Base-by-base conservation (phyloP, 2,329 filamentous ascomycete genomes). In the Zarea fungicola region DNA sequence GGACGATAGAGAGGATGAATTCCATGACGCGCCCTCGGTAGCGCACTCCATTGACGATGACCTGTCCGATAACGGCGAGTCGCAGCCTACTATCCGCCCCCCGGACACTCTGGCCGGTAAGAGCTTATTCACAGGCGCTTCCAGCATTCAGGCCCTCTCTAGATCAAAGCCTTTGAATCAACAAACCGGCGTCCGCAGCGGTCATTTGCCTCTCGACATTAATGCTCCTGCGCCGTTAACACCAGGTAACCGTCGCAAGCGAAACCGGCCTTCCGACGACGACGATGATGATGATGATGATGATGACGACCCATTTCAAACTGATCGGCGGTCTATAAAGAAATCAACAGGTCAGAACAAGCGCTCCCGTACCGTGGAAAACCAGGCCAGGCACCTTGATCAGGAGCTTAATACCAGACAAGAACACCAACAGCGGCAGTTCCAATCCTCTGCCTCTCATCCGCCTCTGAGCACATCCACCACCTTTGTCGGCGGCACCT, bases 281-380 rank as follows among this genome's bases (percentile, higher is more conserved):
- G 51, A 56, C 4, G 47, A 53, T 7, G 52, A 50, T 10, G 55
- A 54, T 3, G 55, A 54, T 5, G 55, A 59, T 2, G 58, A 64
- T 0, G 55, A 56, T 3, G 59, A 58, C 6, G 57, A 59, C 28
- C 7, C 16, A 1, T 67, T 66, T 48, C 57, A 67, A 42, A 59
- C 54, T 4, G 63, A 65, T 29, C 48, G 40, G 13, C 60, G 65
- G 9, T 14, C 6, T n/a, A 16, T 46, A 47, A 23, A 54, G 39
- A 16, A 25, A 13, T 8, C n/a, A 6, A 46, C 62, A 51, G 50
- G 61, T 55, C 45, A 60, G 54, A 39, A 57, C 49, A 53, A 58
- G 42, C 53, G 56, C 43, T 26, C n/a, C 10, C 34, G n/a, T 6
- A 2, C 7, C 5, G 26, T 22, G 14, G 36, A 28, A n/a, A 11